Evolutionary conservation across 2,329 filamentous ascomycete species (phyloP), one percentile per base, ranked within the genome.

Genomic region (Juglanconis juglandina): DNA sequence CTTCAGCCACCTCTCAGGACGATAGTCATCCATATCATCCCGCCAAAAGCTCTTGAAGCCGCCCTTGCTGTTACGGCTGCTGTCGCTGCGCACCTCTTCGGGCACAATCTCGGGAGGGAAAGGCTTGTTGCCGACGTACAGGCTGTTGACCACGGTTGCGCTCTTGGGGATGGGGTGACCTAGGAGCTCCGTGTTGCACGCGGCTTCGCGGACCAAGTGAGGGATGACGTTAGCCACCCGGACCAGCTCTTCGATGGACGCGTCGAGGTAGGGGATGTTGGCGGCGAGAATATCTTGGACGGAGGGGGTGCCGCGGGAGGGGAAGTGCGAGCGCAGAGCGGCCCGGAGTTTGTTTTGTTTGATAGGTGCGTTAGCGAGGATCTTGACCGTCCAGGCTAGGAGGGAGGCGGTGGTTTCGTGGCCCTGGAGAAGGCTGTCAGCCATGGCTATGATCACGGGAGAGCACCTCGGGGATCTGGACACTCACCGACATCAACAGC

Each of bases 211-310:
- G 46, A 60, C 54, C 4, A 63, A 37, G 39, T 60, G 51, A 0
- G 56, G 57, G 17, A 60, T 59, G 24, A 55, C 54, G 46, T 58
- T 60, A 54, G 44, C 58, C 11, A 53, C 24, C 24, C 61, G 58
- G n/a, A 63, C 33, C 17, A 59, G 54, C 44, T 63, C 58, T 14
- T 63, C 61, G 39, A 63, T 49, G 14, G 61, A 59, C 30, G 53
- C 61, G 42, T 63, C 54, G 7, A 63, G 58, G 39, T 58, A 61
- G 37, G 61, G 58, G 42, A 61, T 56, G n/a, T 60, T 55, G 33
- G 55, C 58, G 4, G 58, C 46, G 1, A 61, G 44, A 30, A 63
- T 61, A 32, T 39, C 58, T 7, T 57, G 49, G 14, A 46, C 51
- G 17, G 35, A 24, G 3, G 61, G 59, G 7, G 54, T 56, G 50